phyloP scores from a whole-genome alignment of 1,139 yeast genomes.

The Wickerhamiella pararugosa region DNA sequence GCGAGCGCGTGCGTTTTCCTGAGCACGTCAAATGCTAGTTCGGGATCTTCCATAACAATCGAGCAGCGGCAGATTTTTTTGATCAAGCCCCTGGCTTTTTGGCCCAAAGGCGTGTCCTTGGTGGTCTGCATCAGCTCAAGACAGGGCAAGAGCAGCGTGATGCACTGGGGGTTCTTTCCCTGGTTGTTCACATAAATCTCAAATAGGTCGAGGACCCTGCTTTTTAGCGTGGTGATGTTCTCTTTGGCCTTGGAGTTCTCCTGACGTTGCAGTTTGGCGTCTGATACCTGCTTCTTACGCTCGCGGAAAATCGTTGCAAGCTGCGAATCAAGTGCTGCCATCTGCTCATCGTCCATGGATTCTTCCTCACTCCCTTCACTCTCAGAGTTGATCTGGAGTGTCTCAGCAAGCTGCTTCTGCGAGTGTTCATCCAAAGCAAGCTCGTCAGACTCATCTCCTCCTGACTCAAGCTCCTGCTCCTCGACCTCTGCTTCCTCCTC shows the following conservation, averaged over 20 bases:
- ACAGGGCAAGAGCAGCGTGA: constrained; percentile 43
- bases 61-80: constrained; percentile 41
- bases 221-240: constrained; percentile 65
- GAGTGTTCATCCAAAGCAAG: constrained; percentile 55
- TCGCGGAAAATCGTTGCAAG: constrained; percentile 73
- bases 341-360: constrained; percentile 90
- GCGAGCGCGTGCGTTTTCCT: constrained; percentile 29
- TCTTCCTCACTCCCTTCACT: constrained; percentile 49
- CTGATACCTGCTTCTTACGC: constrained; percentile 22
- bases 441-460: constrained; percentile 22
- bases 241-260: constrained; percentile 68
- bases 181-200: constrained; percentile 42
- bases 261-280: constrained; percentile 28
- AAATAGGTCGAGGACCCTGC: constrained; percentile 60
- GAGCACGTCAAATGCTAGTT: constrained; percentile 19
- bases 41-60: constrained; percentile 10
- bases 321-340: constrained; percentile 89
- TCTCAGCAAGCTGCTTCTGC: constrained; percentile 59
- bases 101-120: constrained; percentile 51
- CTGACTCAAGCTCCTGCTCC: constrained; percentile 16
- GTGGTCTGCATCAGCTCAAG: constrained; percentile 50
- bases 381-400: constrained; percentile 45
- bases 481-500: constrained; percentile 17
- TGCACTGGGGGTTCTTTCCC: constrained; percentile 29
- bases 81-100: constrained; percentile 58